phyloP scores from a whole-genome alignment of 1,139 yeast genomes.

The Kazachstania sp. region DNA sequence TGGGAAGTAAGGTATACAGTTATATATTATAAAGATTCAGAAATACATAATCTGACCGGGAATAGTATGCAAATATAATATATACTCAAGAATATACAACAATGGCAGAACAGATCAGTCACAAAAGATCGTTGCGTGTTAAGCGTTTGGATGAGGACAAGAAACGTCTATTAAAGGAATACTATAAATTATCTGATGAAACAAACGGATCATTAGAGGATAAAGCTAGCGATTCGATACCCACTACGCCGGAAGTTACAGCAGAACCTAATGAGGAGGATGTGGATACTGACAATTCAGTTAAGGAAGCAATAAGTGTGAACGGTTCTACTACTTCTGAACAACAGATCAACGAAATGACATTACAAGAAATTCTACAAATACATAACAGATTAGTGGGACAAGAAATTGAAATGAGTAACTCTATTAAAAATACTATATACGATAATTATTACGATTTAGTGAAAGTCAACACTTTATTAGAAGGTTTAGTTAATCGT shows the following conservation, averaged over 20 bases:
- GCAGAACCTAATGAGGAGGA: background rate
- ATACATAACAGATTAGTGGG: slow-evolving; percentile 36
- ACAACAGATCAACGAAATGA: slow-evolving; percentile 28
- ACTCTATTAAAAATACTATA: slow-evolving; percentile 42
- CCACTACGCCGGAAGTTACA: background rate
- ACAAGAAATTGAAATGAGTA: slow-evolving; percentile 37
- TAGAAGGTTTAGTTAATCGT: background rate
- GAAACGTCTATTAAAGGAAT: slow-evolving; percentile 38
- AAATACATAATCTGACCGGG: no score
- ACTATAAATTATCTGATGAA: slow-evolving; percentile 30
- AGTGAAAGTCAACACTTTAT: slow-evolving; percentile 25
- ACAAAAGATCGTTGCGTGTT: slow-evolving; percentile 28
- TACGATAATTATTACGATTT: slow-evolving; percentile 46
- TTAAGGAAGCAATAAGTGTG: background rate
- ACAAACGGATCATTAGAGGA: background rate
- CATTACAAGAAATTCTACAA: slow-evolving; percentile 34
- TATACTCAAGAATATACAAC: background rate
- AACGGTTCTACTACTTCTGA: slow-evolving; percentile 20
- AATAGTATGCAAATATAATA: no score
- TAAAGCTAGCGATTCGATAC: background rate
- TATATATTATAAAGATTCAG: no score
- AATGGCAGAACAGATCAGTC: slow-evolving; percentile 31
- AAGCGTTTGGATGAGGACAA: slow-evolving; percentile 30
- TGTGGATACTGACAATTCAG: background rate
- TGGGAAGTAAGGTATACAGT: no score